Base-by-base conservation (phyloP, 257 asterid genomes). In the Orobanche coerulescens region DNA sequence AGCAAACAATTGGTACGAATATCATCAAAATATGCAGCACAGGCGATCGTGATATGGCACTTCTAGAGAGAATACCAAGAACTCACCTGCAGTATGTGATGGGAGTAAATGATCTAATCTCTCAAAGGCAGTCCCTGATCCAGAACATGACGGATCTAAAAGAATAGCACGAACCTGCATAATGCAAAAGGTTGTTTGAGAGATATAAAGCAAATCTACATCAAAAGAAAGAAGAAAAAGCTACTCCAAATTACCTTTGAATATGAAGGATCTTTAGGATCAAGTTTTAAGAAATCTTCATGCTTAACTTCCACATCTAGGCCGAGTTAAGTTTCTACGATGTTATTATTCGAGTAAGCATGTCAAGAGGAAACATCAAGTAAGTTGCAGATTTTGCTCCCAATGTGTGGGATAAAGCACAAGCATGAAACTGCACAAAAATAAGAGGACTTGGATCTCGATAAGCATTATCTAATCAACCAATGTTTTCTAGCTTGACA, bases 121-220 rank as follows among this genome's bases (percentile, higher is more conserved):
- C 25, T 89, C 95, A 6, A 79, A 67, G 69, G 79, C 84, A 13
- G 95, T 93, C 50, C 98, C 98, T 31, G 97, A 93, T 50, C 98
- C 98, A 62, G 98, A 93, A 76, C 98, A 92, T 3, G 97, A 93
- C 26, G 97, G 96, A 79, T 93, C 96, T 65, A 89, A 71, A 18
- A 89, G 95, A 71, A 93, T 86, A 36, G 95, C 99, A 20, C 82
- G 84, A 37, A 86, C 88, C 95, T 89, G 80, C 25, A 58, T 34
- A 34, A 71, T 31, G 42, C 6, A 61, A 24, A 18, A 50, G 24
- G 48, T 18, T 12, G 15, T 20, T 40, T 13, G 24, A 18, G 46
- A 40, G 28, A 36, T n/a, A 56, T 36, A 33, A n/a, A 52, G 19
- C 7, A 30, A 55, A 40, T 28, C 15, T 3, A 43, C 10, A 25